Percentiles rank a stretch among this genome's conserved stretches.
Evolutionary conservation across 495 filamentous ascomycete genomes (phyloP).

Genomic region (Bryoglossum gracile): DNA sequence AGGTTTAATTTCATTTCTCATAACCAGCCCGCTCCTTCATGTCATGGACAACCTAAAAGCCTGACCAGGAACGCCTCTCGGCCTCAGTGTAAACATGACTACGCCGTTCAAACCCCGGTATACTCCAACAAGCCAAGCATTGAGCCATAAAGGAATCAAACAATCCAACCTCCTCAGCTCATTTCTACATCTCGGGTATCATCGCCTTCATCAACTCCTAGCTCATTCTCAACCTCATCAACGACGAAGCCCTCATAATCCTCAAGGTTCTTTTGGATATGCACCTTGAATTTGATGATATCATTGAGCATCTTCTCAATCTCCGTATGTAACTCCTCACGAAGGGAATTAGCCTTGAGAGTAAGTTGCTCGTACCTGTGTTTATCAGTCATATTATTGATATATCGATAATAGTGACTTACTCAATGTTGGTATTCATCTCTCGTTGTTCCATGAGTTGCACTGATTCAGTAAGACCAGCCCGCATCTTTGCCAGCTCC

Average conservation of each 20-base stretch:
- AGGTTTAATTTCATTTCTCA: not conserved
- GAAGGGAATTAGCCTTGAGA: conserved; percentile 69
- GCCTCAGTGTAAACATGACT: not conserved
- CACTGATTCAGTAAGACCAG: conserved; percentile 75
- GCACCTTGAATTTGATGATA: conserved; percentile 97
- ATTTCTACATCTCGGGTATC: conserved; percentile 30
- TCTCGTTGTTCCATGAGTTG: conserved; percentile 91
- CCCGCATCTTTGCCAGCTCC: conserved; percentile 86
- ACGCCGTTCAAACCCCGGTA: not conserved
- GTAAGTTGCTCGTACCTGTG: conserved; percentile 87
- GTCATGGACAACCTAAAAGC: no score
- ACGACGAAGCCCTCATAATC: conserved; percentile 89
- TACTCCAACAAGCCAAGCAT: conserved; percentile 9
- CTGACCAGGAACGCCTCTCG: conserved; percentile 2
- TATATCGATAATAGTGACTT: no score
- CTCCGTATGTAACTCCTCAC: conserved; percentile 92
- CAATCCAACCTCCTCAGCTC: conserved; percentile 8
- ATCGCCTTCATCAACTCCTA: conserved; percentile 49
- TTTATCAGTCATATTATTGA: no score
- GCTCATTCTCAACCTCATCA: conserved; percentile 81
- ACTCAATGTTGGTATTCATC: conserved; percentile 96
- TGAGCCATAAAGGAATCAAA: not conserved
- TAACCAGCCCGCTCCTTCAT: no score
- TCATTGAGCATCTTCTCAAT: conserved; percentile 95
- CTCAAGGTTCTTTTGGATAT: conserved; percentile 84